Evolutionary conservation across 73 alveolate genomes (phyloP).

Genomic region (Paramecium biaurelia): DNA sequence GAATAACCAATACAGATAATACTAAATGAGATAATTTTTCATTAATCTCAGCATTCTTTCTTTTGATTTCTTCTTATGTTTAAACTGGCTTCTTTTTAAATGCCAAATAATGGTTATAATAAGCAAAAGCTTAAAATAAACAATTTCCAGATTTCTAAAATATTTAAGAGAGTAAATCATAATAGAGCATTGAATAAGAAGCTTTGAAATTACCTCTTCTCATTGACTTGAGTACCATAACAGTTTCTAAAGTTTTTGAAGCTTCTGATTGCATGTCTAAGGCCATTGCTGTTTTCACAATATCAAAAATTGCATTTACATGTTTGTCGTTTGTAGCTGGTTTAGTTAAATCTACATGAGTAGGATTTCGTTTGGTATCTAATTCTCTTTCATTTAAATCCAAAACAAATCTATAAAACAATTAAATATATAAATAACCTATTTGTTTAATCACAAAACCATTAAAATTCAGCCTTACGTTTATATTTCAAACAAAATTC

Average conservation of each 20-base stretch:
- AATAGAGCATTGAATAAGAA: neutral
- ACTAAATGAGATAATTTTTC: slow-evolving; percentile 13
- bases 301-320: slow-evolving; percentile 16
- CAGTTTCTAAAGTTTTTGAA: slow-evolving; percentile 16
- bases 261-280: slow-evolving; percentile 30
- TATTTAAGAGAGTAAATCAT: neutral
- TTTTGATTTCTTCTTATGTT: neutral
- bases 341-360: slow-evolving; percentile 26
- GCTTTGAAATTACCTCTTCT: slow-evolving; percentile 20
- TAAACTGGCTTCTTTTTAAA: slow-evolving; percentile 25
- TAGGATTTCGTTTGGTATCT: slow-evolving; percentile 4
- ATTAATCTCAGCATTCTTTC: neutral
- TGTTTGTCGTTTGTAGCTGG: slow-evolving; percentile 46
- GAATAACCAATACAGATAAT: slow-evolving; percentile 10
- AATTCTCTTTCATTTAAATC: slow-evolving; percentile 41
- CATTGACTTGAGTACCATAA: neutral
- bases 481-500: slow-evolving; percentile 25
- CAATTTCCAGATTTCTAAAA: neutral
- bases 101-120: slow-evolving; percentile 37
- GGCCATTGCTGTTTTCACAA: slow-evolving; percentile 37
- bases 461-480: slow-evolving; percentile 26
- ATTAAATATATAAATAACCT: neutral
- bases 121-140: slow-evolving; percentile 32
- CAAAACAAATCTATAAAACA: neutral
- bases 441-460: slow-evolving; percentile 47